Evolutionary conservation across 192 early-diverging fungal genomes (phyloP).

Genomic region (Jimgerdemannia lactiflua): DNA sequence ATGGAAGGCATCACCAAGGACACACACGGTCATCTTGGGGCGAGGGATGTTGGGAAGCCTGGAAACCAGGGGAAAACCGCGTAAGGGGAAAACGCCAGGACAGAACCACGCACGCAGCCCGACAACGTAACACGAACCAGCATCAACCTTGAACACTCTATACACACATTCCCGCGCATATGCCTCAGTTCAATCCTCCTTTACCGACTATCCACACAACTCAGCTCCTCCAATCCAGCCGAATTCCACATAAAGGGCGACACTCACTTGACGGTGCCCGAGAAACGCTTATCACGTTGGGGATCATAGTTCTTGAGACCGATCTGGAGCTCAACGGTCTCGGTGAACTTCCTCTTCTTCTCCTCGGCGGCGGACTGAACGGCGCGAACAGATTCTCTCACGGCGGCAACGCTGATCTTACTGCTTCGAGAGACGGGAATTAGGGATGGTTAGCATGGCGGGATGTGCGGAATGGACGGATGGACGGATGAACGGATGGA

Average conservation of each 20-base stretch:
- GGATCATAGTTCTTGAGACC: slow-evolving; percentile 99
- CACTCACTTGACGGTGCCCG: slow-evolving; percentile 77
- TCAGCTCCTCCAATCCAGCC: no score
- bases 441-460: neutral
- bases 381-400: slow-evolving; percentile 73
- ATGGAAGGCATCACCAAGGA: slow-evolving; percentile 95
- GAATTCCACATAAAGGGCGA: neutral
- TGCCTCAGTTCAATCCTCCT: no score
- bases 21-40: slow-evolving; percentile 93
- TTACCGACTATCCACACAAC: no score
- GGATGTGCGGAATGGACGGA: neutral
- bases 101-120: no score
- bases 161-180: no score
- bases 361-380: slow-evolving; percentile 78
- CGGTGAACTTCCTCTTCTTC: slow-evolving; percentile 94
- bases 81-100: no score
- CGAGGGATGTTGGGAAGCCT: slow-evolving; percentile 93
- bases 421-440: slow-evolving; percentile 15
- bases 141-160: no score
- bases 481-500: slow-evolving; percentile 1
- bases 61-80: neutral
- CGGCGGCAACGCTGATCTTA: slow-evolving; percentile 89
- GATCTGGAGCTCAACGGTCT: slow-evolving; percentile 98
- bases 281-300: slow-evolving; percentile 99
- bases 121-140: no score